phyloP scores from a whole-genome alignment of 148 eudicot species.

The Chenopodium album region DNA sequence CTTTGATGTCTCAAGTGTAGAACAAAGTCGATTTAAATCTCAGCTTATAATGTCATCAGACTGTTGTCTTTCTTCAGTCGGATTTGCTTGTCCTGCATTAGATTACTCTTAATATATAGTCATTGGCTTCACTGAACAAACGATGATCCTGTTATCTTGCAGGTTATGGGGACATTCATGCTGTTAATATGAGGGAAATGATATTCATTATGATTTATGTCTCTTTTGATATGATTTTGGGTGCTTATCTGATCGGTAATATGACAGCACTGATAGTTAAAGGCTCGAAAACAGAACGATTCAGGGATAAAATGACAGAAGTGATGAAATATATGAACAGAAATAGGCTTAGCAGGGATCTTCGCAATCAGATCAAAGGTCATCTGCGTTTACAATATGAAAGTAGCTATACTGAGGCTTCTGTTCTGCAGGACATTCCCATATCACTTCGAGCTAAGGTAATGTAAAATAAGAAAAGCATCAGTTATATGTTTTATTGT shows the following conservation, averaged over 20 bases:
- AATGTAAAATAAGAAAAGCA: background rate
- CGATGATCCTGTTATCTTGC: conserved; percentile 16
- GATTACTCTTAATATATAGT: background rate
- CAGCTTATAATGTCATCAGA: background rate
- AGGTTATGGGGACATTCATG: conserved; percentile 86
- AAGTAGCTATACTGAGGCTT: conserved; percentile 67
- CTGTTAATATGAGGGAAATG: conserved; percentile 76
- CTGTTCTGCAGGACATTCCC: conserved; percentile 66
- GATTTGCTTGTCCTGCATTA: background rate
- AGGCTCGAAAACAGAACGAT: conserved; percentile 67
- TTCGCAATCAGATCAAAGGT: conserved; percentile 66
- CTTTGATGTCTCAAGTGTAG: background rate
- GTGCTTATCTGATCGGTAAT: conserved; percentile 75
- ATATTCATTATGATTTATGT: conserved; percentile 73
- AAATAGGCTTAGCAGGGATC: conserved; percentile 58
- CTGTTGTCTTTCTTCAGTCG: too few relatives aligned
- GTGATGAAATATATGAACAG: conserved; percentile 64
- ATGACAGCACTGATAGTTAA: conserved; percentile 74
- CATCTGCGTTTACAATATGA: conserved; percentile 67
- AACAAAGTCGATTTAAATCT: too few relatives aligned
- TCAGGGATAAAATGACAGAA: conserved; percentile 71
- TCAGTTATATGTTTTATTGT: background rate
- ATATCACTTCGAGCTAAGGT: conserved; percentile 77
- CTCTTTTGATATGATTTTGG: conserved; percentile 71
- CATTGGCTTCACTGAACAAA: background rate